Evolutionary conservation across 768 basidiomycete species (phyloP).

Genomic region (Leccinum variicolor): DNA sequence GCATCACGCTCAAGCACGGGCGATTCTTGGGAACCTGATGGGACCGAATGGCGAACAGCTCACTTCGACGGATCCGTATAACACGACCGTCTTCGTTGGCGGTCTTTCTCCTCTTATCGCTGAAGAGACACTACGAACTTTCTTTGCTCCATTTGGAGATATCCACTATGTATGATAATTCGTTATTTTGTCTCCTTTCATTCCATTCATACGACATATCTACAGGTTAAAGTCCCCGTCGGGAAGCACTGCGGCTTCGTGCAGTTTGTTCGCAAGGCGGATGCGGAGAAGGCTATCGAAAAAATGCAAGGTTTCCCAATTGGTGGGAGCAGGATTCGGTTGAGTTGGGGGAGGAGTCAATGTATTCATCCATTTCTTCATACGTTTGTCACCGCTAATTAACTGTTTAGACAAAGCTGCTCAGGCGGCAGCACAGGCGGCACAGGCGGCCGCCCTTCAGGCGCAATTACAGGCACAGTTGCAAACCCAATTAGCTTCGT

Average conservation of each 20-base stretch:
- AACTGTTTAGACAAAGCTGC: slow-evolving; percentile 73
- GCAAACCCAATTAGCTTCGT: slow-evolving; percentile 30
- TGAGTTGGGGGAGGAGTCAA: slow-evolving; percentile 94
- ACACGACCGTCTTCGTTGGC: slow-evolving; percentile 94
- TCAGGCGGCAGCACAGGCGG: slow-evolving; percentile 82
- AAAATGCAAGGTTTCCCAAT: slow-evolving; percentile 97
- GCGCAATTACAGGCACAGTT: slow-evolving; percentile 37
- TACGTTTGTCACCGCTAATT: slow-evolving; percentile 3
- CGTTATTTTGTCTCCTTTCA: not conserved
- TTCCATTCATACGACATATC: slow-evolving; percentile 5
- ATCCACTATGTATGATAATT: slow-evolving; percentile 75
- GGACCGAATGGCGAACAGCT: slow-evolving; percentile 85
- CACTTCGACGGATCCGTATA: slow-evolving; percentile 91
- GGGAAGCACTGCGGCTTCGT: slow-evolving; percentile 97
- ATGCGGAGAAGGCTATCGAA: slow-evolving; percentile 90
- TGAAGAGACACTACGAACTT: slow-evolving; percentile 87
- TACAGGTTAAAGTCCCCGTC: slow-evolving; percentile 91
- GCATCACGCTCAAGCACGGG: slow-evolving; percentile 79
- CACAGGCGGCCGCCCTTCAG: slow-evolving; percentile 72
- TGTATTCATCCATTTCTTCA: slow-evolving; percentile 40
- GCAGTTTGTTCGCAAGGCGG: slow-evolving; percentile 88
- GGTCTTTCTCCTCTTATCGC: slow-evolving; percentile 85
- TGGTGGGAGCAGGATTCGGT: slow-evolving; percentile 84
- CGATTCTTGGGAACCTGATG: slow-evolving; percentile 78
- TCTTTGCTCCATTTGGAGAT: slow-evolving; percentile 90